Conservation (phyloP, 225 moss, liverwort and hornwort genomes). For the Rhytidiadelphus loreus region DNA sequence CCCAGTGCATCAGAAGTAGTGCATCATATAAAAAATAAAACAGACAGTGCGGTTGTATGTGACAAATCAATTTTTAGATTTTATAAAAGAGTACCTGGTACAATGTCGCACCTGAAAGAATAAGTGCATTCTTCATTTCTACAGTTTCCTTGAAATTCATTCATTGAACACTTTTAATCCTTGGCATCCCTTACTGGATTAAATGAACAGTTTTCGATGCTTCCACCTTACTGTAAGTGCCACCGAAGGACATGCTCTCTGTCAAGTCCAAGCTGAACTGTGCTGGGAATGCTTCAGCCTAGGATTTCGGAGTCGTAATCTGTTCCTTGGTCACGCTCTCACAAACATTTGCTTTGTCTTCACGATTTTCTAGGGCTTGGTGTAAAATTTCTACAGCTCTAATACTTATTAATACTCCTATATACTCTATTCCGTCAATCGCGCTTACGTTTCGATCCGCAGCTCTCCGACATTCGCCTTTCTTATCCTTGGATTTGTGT, state of each 20-base stretch:
- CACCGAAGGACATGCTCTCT: background rate
- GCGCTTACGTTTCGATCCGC: background rate
- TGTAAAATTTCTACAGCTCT: background rate
- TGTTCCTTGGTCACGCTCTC: background rate
- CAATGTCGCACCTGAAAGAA: conserved; percentile 4
- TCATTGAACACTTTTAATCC: no score
- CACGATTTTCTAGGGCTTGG: background rate
- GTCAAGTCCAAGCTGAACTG: background rate
- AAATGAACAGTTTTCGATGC: background rate
- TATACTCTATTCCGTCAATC: no score
- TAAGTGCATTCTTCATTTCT: no score
- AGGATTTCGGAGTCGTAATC: background rate
- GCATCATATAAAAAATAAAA: background rate
- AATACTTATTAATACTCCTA: background rate
- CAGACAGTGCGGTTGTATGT: background rate
- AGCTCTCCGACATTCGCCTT: background rate
- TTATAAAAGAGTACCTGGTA: conserved; percentile 23
- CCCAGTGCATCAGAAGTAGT: background rate
- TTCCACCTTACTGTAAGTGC: background rate
- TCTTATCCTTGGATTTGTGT: background rate
- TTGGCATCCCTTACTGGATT: background rate
- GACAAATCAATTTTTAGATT: background rate
- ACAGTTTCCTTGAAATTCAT: no score
- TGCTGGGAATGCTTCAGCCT: background rate
- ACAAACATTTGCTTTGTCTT: background rate